Conservation (phyloP, 495 filamentous ascomycete genomes). For the Talaromyces stipitatus region DNA sequence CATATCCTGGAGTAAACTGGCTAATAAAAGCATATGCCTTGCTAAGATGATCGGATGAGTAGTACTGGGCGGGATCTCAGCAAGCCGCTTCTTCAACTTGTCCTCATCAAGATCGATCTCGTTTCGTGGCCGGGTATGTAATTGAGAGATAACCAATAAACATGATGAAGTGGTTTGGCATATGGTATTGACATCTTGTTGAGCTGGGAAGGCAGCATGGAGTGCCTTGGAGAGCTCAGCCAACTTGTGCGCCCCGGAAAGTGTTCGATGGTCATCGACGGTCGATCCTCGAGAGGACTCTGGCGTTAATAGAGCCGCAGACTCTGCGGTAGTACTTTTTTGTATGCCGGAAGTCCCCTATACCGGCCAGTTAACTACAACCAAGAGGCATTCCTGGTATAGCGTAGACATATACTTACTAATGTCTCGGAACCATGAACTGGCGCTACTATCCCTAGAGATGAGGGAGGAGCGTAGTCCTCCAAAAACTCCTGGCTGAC, state of each 20-base stretch:
- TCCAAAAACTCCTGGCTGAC: conserved; percentile 12
- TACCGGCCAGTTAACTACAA: no score
- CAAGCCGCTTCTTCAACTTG: neutral
- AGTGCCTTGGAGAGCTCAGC: neutral
- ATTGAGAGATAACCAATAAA: neutral
- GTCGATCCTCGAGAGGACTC: neutral
- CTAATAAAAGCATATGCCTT: conserved; percentile 10
- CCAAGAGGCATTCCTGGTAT: no score
- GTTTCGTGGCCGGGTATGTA: neutral
- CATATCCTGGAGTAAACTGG: conserved; percentile 13
- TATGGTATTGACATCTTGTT: neutral
- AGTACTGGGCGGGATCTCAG: neutral
- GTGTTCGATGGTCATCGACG: neutral
- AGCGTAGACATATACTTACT: neutral
- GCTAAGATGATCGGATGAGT: conserved; percentile 9
- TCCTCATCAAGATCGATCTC: neutral
- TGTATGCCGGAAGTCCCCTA: no score
- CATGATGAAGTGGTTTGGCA: neutral
- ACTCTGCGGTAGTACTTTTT: neutral
- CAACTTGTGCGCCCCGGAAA: neutral
- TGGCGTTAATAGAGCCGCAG: neutral
- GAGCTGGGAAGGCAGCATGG: neutral
- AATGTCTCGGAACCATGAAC: neutral
- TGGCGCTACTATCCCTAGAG: neutral
- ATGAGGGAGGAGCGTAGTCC: conserved; percentile 4